These are phyloP conservation scores for Pichia sp. DNA, from an alignment of 1,139 yeast genomes.

Conservation along the genomic window DNA sequence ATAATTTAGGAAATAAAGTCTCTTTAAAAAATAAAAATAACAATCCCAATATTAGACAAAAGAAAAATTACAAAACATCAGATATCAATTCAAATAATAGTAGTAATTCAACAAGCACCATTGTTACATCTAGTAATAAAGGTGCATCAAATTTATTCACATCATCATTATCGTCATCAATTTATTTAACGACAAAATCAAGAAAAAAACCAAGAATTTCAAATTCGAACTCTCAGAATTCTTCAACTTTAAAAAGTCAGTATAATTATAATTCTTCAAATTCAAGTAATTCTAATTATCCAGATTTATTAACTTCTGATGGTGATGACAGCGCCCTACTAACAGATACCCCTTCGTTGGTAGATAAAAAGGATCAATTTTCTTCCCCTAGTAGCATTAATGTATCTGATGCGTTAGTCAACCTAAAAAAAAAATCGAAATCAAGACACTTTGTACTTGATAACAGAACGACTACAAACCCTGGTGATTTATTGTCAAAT, in stretches of 20 bases:
- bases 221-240: not conserved
- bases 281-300: not conserved
- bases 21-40: not conserved
- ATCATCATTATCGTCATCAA: not conserved
- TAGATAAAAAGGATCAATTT: not conserved
- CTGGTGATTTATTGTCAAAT: constrained; percentile 79
- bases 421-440: not conserved
- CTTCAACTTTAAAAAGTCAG: not conserved
- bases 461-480: constrained; percentile 56
- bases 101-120: not conserved
- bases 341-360: not conserved
- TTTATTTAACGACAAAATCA: not conserved
- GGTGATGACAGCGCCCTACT: constrained; percentile 44
- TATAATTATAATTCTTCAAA: not conserved
- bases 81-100: not conserved
- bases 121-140: not conserved
- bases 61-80: not conserved
- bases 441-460: constrained; percentile 64
- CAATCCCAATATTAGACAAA: not conserved
- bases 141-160: not conserved
- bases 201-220: not conserved
- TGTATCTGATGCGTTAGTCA: not conserved
- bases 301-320: constrained; percentile 8
- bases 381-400: not conserved
- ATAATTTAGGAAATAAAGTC: not conserved